Percentiles rank a stretch among this genome's conserved stretches.
phyloP scores from a whole-genome alignment of 2,329 filamentous ascomycete genomes.

The Setomelanomma holmii region DNA sequence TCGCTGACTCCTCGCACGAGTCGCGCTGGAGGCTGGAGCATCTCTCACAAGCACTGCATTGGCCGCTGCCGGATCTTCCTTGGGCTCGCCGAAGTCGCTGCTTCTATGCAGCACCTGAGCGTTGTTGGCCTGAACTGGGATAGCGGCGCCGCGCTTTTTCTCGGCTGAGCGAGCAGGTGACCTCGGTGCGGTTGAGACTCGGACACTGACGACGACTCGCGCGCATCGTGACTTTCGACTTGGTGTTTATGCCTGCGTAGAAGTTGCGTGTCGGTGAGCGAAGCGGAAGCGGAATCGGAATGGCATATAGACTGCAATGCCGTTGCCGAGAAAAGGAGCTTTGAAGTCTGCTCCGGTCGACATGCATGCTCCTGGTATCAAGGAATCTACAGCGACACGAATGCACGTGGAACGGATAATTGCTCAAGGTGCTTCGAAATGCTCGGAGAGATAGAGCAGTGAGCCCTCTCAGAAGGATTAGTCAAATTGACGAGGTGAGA shows the following conservation, averaged over 20 bases:
- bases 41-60: background rate
- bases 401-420: no score
- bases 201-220: no score
- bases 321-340: no score
- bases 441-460: no score
- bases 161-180: slow-evolving; percentile 23
- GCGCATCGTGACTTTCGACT: slow-evolving; percentile 15
- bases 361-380: no score
- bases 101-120: slow-evolving; percentile 25
- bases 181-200: slow-evolving; percentile 24
- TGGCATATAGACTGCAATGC: no score
- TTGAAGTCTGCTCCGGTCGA: no score
- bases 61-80: slow-evolving; percentile 10
- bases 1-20: background rate
- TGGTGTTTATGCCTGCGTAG: background rate
- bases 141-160: slow-evolving; percentile 19
- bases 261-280: background rate
- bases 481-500: no score
- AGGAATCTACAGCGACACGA: no score
- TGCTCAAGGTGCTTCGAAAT: no score
- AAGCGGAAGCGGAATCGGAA: background rate
- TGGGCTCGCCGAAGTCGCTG: slow-evolving; percentile 12
- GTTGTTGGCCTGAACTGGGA: slow-evolving; percentile 8
- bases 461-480: no score
- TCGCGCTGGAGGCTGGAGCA: background rate